Evolutionary conservation across 768 basidiomycete species (phyloP), one percentile per base, ranked within the genome.

Genomic region (Calocera cornea): DNA sequence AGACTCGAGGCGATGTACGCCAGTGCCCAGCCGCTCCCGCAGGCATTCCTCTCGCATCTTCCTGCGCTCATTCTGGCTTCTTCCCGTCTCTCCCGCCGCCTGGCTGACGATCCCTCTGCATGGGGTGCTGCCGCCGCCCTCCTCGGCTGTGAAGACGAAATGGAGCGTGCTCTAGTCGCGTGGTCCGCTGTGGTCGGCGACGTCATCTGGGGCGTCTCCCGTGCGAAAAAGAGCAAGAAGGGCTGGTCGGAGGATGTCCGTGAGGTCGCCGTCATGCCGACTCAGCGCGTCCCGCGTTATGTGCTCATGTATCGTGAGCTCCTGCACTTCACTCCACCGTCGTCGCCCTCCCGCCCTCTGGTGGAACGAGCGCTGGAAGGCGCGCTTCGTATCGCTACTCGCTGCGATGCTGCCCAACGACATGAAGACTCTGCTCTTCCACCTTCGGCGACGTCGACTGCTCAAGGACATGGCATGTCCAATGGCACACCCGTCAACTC

Each of bases 71-170:
- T 85, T 38, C 71, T 73, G 19, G 82, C 79, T 22, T 87, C 86
- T 33, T 79, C 83, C 65, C 74, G 74, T 19, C 77, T 87, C 44
- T 70, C 86, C n/a, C 75, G 75, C 22, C 75, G 76, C n/a, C 80
- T 86, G 72, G 79, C 83, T 36, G 79, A 80, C 49, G 86, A 88
- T 66, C 87, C 87, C 16, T 86, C 85, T 49, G 84, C 84, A 1
- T 82, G 81, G 78, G 87, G 87, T 10, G 83, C 88, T 34, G 82
- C 85, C 12, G 78, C 80, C 3, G 83, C 87, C 7, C 86, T 88
- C 69, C 76, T 87, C 29, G 75, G 79, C 0, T 78, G 77, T 63
- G 81, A 85, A 71, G 79, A 82, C 31, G 77, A 78, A n/a, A 73
- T 88, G 24, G 83, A 86, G 70, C 73, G 73, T 14, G 82, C 85